Evolutionary conservation across 2,329 filamentous ascomycete species (phyloP), one percentile per base, ranked within the genome.

Genomic region (Tolypocladium amazonense): DNA sequence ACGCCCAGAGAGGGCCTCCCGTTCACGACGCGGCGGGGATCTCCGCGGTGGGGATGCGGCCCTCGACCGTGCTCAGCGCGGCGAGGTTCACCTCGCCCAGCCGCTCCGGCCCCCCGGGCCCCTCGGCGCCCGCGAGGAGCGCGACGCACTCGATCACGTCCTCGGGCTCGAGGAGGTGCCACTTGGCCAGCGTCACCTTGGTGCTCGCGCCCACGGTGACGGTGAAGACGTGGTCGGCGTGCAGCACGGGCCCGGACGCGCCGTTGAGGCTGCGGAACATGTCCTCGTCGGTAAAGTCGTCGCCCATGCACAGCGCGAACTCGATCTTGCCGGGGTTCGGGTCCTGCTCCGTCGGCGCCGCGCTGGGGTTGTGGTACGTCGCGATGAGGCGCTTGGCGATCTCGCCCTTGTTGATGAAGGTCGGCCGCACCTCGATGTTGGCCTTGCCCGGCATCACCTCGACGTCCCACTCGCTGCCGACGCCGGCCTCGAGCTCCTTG

Each of bases 251-350:
- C 72, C 77, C 80, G 2, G 78, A 80, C 5, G 82, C 72, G 0
- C 76, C 78, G 67, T 86, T 86, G 53, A 97, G 81, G 18, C 91
- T 88, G 59, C 90, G 89, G 84, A 97, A 97, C 85, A 87, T 87
- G 87, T 96, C 93, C 81, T 99, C 94, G 71, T 99, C 94, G 7
- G 94, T 99, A 67, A 94, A 95, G 70, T 99, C 94, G 73, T 99
- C 94, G 50, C 94, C 94, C 62, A 92, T 77, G 73, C 94, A 99
- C 57, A 97, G 80, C 14, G 95, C 86, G 69, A 97, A 97, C 66
- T 93, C 91, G 0, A 92, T 83, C 58, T 83, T 82, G 57, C 85
- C 75, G 6, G 71, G 67, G 33, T 69, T 69, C 6, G 68, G 67
- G 56, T 75, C 78, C 4, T 77, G 77, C 2, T 76, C 75, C 2